These are phyloP conservation scores for Candida sp. DNA, from an alignment of 1,139 yeast species.

Conservation along the genomic window DNA sequence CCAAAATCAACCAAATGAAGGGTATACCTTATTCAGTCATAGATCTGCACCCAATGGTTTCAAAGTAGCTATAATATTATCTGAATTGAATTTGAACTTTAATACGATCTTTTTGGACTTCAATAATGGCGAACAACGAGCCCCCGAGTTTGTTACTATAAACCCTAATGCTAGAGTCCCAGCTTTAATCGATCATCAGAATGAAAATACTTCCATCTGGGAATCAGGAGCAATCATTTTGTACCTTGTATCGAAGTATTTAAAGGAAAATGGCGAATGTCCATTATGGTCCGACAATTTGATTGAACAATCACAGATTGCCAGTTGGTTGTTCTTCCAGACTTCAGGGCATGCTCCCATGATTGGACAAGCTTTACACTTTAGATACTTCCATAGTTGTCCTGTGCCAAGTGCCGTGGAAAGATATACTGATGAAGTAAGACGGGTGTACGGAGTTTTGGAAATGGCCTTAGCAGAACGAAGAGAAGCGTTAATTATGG, in stretches of 20 bases:
- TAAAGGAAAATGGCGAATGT: slow-evolving; percentile 70
- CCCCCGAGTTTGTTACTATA: slow-evolving; percentile 87
- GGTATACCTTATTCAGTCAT: slow-evolving; percentile 85
- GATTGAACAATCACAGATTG: slow-evolving; percentile 81
- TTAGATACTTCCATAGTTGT: slow-evolving; percentile 85
- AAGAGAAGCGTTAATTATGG: slow-evolving; percentile 88
- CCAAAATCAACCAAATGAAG: slow-evolving; percentile 76
- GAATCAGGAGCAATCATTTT: slow-evolving; percentile 90
- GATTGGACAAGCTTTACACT: slow-evolving; percentile 97
- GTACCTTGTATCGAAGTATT: slow-evolving; percentile 67
- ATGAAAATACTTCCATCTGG: slow-evolving; percentile 83
- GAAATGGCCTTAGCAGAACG: slow-evolving; percentile 96
- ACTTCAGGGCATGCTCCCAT: slow-evolving; percentile 97
- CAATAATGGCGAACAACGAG: slow-evolving; percentile 85
- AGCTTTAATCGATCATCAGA: slow-evolving; percentile 83
- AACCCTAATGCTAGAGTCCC: slow-evolving; percentile 97
- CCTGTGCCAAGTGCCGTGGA: slow-evolving; percentile 88
- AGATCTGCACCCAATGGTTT: slow-evolving; percentile 96
- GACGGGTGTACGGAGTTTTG: slow-evolving; percentile 90
- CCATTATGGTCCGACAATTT: slow-evolving; percentile 78
- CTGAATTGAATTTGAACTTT: slow-evolving; percentile 78
- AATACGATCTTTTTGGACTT: slow-evolving; percentile 87
- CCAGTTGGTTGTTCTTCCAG: slow-evolving; percentile 91
- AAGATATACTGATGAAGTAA: slow-evolving; percentile 88
- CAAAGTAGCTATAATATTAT: slow-evolving; percentile 87